Percentiles rank a stretch among this genome's conserved stretches.
Conservation (phyloP, 768 basidiomycete genomes). For the Botryobasidium botryosum region DNA sequence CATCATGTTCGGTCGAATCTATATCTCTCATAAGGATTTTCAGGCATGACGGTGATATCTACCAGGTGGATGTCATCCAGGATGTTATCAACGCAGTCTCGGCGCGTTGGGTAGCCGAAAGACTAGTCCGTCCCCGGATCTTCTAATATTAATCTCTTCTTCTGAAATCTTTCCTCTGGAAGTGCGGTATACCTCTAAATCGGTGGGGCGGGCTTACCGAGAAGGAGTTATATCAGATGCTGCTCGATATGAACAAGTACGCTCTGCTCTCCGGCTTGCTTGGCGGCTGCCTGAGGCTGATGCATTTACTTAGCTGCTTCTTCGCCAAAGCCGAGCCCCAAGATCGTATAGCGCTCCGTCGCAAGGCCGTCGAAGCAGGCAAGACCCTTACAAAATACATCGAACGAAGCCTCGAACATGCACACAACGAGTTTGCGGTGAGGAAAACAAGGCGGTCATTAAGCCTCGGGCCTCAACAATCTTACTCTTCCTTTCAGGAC, state of each 20-base stretch:
- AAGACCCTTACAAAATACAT: conserved; percentile 18
- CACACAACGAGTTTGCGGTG: not conserved
- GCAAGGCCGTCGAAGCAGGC: conserved; percentile 35
- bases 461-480: conserved; percentile 84
- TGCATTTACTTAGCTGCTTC: conserved; percentile 33
- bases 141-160: too few species aligned
- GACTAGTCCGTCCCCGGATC: conserved; percentile 29
- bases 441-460: conserved; percentile 21
- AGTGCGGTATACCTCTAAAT: conserved; percentile 4
- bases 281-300: not conserved
- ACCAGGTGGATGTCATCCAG: conserved; percentile 46
- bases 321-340: conserved; percentile 55
- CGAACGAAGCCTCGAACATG: conserved; percentile 2
- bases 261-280: conserved; percentile 17
- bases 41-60: conserved; percentile 17
- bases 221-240: conserved; percentile 41
- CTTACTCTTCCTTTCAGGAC: conserved; percentile 81
- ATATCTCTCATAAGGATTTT: conserved; percentile 20
- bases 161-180: not conserved
- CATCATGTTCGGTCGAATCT: too few species aligned
- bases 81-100: conserved; percentile 51
- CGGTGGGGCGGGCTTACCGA: conserved; percentile 42
- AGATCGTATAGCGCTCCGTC: conserved; percentile 38
- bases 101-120: conserved; percentile 39
- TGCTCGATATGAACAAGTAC: conserved; percentile 57